These are phyloP conservation scores for Hypoxylon sp. DNA, from an alignment of 2,329 filamentous ascomycete species.

Conservation along the genomic window DNA sequence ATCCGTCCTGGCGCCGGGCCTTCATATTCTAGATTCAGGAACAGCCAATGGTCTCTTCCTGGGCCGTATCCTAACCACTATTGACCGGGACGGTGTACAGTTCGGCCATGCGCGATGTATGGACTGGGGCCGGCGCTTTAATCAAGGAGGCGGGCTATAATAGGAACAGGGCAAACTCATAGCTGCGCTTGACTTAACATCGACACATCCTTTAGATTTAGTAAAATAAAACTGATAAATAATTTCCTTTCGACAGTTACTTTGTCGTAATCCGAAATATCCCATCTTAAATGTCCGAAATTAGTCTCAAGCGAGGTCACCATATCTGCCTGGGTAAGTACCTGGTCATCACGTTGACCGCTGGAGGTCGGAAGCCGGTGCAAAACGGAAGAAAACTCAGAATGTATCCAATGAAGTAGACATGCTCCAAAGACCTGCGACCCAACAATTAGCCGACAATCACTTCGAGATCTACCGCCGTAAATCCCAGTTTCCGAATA, in stretches of 20 bases:
- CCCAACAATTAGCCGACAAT: constrained; percentile 37
- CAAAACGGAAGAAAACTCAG: constrained; percentile 4
- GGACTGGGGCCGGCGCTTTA: too few relatives aligned
- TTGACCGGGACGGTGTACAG: neutral
- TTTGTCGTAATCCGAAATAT: neutral
- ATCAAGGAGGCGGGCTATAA: too few relatives aligned
- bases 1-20: neutral
- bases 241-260: too few relatives aligned
- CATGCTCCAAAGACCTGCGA: constrained; percentile 11
- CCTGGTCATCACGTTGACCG: neutral
- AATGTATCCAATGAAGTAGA: constrained; percentile 3
- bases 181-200: too few relatives aligned
- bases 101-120: neutral
- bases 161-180: too few relatives aligned
- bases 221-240: too few relatives aligned
- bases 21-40: neutral
- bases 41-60: neutral
- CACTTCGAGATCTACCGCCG: constrained; percentile 29
- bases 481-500: constrained; percentile 30
- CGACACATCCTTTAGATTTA: too few relatives aligned
- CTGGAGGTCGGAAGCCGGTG: neutral
- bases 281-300: neutral
- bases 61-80: neutral
- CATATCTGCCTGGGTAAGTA: too few relatives aligned
- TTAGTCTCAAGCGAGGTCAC: neutral